These are phyloP conservation scores for Ocimum tenuiflorum DNA, from an alignment of 257 asterid species.

Conservation along the genomic window DNA sequence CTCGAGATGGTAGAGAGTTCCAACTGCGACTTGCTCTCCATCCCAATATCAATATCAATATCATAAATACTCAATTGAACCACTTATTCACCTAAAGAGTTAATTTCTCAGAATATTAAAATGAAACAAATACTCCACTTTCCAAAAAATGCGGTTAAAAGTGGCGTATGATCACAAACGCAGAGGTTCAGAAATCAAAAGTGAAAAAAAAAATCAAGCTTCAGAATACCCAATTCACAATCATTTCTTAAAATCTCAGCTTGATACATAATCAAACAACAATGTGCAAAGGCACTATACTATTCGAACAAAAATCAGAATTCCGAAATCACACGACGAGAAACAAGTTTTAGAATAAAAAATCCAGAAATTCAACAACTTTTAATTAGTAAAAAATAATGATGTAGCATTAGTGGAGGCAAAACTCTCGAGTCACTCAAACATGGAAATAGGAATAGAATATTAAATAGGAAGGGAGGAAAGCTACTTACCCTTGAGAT, in stretches of 20 bases:
- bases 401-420: slow-evolving; percentile 14
- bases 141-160: background rate
- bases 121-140: background rate
- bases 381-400: no score
- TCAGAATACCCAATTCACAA: background rate
- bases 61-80: slow-evolving; percentile 4
- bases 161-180: background rate
- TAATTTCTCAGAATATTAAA: background rate
- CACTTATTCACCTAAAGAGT: background rate
- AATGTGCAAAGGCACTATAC: background rate
- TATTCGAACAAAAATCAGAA: background rate
- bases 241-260: no score
- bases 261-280: background rate
- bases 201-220: background rate
- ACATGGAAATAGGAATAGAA: background rate
- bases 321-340: background rate
- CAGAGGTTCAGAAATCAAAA: no score
- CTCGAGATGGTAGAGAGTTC: no score
- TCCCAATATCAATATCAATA: background rate
- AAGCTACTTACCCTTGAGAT: slow-evolving; percentile 34
- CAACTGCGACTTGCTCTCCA: no score
- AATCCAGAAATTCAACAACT: no score
- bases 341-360: background rate
- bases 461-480: background rate
- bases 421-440: slow-evolving; percentile 21